A percentile compares a stretch with the other conserved stretches of the same genome.
Evolutionary conservation across 2,329 filamentous ascomycete species (phyloP).

Genomic region (Neoscytalidium dimidiatum): DNA sequence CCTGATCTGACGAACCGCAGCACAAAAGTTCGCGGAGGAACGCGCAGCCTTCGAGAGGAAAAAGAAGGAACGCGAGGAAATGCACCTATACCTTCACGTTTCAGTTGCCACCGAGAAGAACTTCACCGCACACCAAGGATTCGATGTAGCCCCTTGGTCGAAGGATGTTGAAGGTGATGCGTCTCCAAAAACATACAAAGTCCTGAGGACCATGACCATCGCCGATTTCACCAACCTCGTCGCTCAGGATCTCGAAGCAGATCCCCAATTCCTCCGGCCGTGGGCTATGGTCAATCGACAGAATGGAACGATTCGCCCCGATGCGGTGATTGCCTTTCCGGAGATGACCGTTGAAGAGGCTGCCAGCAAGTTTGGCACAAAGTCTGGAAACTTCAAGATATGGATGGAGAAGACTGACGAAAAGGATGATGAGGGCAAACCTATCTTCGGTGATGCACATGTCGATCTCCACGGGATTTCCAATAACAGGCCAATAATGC

Average conservation of each 20-base stretch:
- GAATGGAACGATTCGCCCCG: conserved; percentile 92
- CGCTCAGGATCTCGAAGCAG: conserved; percentile 68
- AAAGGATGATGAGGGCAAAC: conserved; percentile 68
- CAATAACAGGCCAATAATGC: conserved; percentile 64
- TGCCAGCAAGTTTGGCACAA: conserved; percentile 67
- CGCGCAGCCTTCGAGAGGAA: conserved; percentile 72
- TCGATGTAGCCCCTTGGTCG: conserved; percentile 67
- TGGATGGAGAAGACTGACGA: conserved; percentile 79
- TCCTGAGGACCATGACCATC: conserved; percentile 75
- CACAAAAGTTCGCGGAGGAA: conserved; percentile 79
- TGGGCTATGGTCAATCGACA: conserved; percentile 99
- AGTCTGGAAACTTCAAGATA: conserved; percentile 68
- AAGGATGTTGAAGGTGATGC: conserved; percentile 67
- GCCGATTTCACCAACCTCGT: conserved; percentile 72
- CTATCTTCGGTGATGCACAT: conserved; percentile 69
- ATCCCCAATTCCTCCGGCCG: conserved; percentile 72
- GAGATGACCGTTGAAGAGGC: conserved; percentile 70
- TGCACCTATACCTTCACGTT: conserved; percentile 86
- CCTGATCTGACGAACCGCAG: conserved; percentile 43
- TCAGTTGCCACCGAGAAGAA: conserved; percentile 80
- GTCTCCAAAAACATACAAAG: conserved; percentile 70
- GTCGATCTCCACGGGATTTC: conserved; percentile 59
- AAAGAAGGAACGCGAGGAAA: conserved; percentile 88
- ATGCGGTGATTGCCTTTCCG: conserved; percentile 78
- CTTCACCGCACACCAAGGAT: conserved; percentile 78